These are phyloP conservation scores for Ascochyta rabiei DNA, from an alignment of 2,329 filamentous ascomycete genomes.

Conservation along the genomic window DNA sequence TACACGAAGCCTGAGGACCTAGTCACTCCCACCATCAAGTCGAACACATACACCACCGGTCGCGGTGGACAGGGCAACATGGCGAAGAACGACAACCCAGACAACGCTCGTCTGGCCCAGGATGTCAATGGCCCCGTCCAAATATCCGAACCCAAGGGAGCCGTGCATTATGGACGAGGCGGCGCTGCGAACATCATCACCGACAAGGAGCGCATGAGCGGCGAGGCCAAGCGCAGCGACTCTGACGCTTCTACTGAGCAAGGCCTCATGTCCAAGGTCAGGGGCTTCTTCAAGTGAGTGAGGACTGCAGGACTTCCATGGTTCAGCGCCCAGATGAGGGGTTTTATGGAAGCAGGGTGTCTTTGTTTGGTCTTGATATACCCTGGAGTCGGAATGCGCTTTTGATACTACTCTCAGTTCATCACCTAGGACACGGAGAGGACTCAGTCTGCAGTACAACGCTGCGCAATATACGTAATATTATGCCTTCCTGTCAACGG, in stretches of 20 bases:
- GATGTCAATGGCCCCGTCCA: constrained; percentile 69
- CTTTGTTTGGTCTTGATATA: constrained; percentile 15
- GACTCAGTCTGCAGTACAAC: background rate
- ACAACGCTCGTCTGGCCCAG: constrained; percentile 77
- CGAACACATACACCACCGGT: constrained; percentile 83
- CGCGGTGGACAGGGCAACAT: constrained; percentile 90
- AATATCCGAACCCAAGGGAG: constrained; percentile 60
- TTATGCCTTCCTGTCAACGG: background rate
- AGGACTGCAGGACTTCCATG: background rate
- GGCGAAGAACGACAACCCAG: constrained; percentile 73
- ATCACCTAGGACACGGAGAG: background rate
- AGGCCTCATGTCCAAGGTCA: constrained; percentile 60
- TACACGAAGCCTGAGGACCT: constrained; percentile 63
- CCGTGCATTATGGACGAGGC: constrained; percentile 73
- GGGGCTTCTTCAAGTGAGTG: constrained; percentile 55
- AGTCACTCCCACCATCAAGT: constrained; percentile 82
- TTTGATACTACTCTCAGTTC: constrained; percentile 14
- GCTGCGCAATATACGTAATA: constrained; percentile 2
- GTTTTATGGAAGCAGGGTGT: constrained; percentile 9
- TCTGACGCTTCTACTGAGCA: constrained; percentile 23
- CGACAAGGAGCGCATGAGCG: constrained; percentile 43
- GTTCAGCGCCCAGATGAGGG: background rate
- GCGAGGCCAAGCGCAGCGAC: constrained; percentile 38
- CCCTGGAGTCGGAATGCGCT: constrained; percentile 15
- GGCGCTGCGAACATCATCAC: constrained; percentile 70